Evolutionary conservation across 1,139 yeast species (phyloP).

Genomic region (Candida mesenterica): DNA sequence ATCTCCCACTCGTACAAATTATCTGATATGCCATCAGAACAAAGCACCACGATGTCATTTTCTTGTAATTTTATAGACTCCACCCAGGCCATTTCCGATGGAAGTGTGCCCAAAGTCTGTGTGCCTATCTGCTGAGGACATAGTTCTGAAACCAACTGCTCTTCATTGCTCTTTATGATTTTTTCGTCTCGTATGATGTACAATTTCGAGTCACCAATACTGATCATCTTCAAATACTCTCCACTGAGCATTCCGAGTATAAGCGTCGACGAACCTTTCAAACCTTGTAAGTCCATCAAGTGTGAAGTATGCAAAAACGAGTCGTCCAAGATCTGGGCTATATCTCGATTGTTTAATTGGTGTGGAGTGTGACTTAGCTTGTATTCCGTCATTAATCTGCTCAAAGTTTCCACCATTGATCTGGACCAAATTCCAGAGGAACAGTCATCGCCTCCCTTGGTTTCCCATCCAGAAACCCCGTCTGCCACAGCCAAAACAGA

Average conservation of each 20-base stretch:
- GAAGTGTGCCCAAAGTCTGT: constrained; percentile 42
- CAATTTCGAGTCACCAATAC: constrained; percentile 56
- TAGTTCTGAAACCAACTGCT: constrained; percentile 45
- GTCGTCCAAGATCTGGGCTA: constrained; percentile 49
- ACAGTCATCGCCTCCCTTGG: constrained; percentile 37
- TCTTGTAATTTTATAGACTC: constrained; percentile 38
- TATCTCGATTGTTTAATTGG: constrained; percentile 42
- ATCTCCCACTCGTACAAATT: constrained; percentile 52
- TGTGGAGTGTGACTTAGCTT: constrained; percentile 45
- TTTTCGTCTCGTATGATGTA: constrained; percentile 50
- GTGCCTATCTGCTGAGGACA: constrained; percentile 62
- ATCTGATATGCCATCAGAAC: constrained; percentile 58
- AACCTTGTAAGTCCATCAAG: constrained; percentile 50
- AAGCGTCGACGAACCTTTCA: constrained; percentile 55
- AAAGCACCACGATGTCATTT: constrained; percentile 44
- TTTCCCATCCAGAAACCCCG: constrained; percentile 63
- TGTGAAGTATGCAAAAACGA: constrained; percentile 52
- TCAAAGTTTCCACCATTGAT: constrained; percentile 52
- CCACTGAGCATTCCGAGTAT: constrained; percentile 52
- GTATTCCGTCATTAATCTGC: constrained; percentile 48
- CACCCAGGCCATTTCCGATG: constrained; percentile 53
- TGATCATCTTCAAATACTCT: constrained; percentile 45
- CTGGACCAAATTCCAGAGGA: constrained; percentile 57
- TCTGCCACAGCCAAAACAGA: constrained; percentile 58
- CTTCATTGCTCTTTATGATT: constrained; percentile 45